These are phyloP conservation scores for Avena insularis DNA, from an alignment of 176 grass and related monocot genomes.

Conservation along the genomic window DNA sequence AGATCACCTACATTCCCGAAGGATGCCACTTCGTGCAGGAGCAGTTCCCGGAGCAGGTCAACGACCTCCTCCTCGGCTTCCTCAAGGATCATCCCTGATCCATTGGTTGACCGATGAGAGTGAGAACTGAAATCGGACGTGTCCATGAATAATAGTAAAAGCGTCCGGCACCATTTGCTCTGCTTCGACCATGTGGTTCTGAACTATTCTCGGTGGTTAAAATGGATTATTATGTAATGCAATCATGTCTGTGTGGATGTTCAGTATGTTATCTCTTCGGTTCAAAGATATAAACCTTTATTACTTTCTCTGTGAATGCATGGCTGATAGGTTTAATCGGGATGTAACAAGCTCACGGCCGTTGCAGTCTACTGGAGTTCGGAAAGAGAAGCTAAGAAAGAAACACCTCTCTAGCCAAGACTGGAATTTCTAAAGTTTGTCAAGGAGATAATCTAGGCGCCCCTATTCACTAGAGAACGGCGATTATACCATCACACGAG, in stretches of 20 bases:
- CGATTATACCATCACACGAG: too few relatives aligned
- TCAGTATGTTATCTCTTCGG: not conserved
- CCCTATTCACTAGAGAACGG: too few relatives aligned
- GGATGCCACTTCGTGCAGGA: constrained; percentile 51
- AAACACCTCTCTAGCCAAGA: not conserved
- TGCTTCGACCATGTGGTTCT: not conserved
- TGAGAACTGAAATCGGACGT: not conserved
- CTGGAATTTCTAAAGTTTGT: not conserved
- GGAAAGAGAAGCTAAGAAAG: too few relatives aligned
- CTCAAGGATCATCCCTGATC: constrained; percentile 29
- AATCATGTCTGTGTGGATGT: not conserved
- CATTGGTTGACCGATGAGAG: not conserved
- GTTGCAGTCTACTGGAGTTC: too few relatives aligned
- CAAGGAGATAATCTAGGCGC: not conserved
- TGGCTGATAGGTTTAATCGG: too few relatives aligned
- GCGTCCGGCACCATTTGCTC: not conserved
- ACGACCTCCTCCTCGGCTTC: constrained; percentile 50
- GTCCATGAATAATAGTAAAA: not conserved
- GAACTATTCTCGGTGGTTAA: constrained; percentile 4
- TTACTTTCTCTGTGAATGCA: not conserved
- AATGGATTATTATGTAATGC: not conserved
- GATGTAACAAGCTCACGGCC: too few relatives aligned
- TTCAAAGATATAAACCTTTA: not conserved
- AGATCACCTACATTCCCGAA: constrained; percentile 46
- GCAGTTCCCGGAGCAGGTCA: constrained; percentile 53